Evolutionary conservation across 2,329 filamentous ascomycete genomes (phyloP), one percentile per base, ranked within the genome.

Genomic region (Scytalidium sp.): DNA sequence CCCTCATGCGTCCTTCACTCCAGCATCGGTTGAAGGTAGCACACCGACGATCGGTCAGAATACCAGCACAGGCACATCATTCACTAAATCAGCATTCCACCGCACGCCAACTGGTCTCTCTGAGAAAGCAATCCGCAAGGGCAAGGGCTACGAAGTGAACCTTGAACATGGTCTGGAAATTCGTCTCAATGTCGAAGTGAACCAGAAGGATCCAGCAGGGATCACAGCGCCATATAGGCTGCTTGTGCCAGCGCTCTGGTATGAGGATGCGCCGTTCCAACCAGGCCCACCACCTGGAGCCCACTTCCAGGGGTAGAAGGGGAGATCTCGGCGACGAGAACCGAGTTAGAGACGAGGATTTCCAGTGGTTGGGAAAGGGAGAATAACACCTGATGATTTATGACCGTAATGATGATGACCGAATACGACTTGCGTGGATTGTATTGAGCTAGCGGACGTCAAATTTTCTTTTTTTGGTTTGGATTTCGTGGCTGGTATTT

Each of bases 191-290:
- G 84, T 96, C 54, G 94, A 99, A 70, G 83, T 97, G 53, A 91
- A 87, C 60, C 81, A 88, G 41, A 84, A 83, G 55, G 91, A 99
- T 60, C 93, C 94, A 1, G 80, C 88, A 0, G 95, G 94, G 13
- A 90, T 90, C 56, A 99, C 94, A 1, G 81, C 84, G 45, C 90
- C 91, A 8, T 99, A 99, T 67, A 79, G 90, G 36, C 72, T 99
- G 4, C 78, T 97, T 2, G 85, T 99, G 4, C 94, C 95, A 10
- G 83, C 84, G 47, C 72, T 99, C 46, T 79, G 77, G 68, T 85
- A 84, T 49, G 58, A 64, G 19, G 61, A 63, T 46, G 3, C 9
- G 13, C 32, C 32, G 13, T 36, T 15, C 17, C 32, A 36, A 29
- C 13, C 25, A 29, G 25, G 7, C 25, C 25, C 25, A 29, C 25